Base-by-base conservation (phyloP, 176 grass and related monocot species). In the Aegilops tauschii region DNA sequence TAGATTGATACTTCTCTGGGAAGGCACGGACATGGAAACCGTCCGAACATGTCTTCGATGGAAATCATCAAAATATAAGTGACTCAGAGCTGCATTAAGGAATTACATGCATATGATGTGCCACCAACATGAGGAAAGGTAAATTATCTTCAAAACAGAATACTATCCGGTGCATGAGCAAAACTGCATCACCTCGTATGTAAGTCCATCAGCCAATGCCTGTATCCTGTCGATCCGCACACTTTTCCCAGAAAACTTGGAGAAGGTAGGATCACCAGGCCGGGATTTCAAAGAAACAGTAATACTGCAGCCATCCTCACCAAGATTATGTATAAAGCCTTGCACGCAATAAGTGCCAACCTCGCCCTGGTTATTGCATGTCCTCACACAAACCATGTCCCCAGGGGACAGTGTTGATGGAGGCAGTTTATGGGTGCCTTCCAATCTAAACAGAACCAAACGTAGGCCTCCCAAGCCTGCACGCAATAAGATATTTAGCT, bases 351-450 rank as follows among this genome's bases (percentile, higher is more conserved):
- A 93, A 73, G 93, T 93, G 40, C 89, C 85, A 76, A 86, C 87
- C 32, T 86, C 91, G 61, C 90, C 93, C 44, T 31, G 85, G 73
- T 80, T 93, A 91, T 97, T 87, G 77, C 95, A 95, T 76, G 89
- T 85, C 80, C 95, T 91, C 71, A 97, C 85, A 88, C 93, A 97
- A 88, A 97, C 90, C 85, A 89, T 90, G 75, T 95, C 93, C 47
- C 95, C 93, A 80, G 95, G 93, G 84, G 93, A 97, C 30, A 97
- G 80, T 70, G 69, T 93, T 20, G 89, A 90, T n/a, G 93, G 93
- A 31, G 95, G 93, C 21, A 97, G 84, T 76, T 90, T 93, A 80
- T 97, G 89, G 25, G 73, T 88, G 16, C 86, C 95, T 64, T 93
- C 83, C 9, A 83, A 91, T 90, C 85, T 93, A 91, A 97, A 95